phyloP scores from a whole-genome alignment of 495 filamentous ascomycete genomes.

The Xylaria venustula region DNA sequence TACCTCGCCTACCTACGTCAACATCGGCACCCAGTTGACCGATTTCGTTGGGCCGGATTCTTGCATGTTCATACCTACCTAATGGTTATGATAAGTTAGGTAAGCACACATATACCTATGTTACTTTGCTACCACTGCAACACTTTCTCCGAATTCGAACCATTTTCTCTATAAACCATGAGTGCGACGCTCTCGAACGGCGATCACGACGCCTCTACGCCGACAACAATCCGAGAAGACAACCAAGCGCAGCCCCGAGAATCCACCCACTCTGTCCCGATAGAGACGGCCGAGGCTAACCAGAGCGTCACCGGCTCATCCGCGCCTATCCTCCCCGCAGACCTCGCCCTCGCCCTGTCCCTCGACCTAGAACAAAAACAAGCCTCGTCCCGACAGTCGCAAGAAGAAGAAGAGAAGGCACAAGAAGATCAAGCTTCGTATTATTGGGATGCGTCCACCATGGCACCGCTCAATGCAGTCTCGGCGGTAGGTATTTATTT shows the following conservation, averaged over 20 bases:
- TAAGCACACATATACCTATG: no score
- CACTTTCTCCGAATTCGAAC: not conserved
- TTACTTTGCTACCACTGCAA: no score
- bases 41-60: constrained; percentile 1
- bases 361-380: constrained; percentile 23
- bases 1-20: no score
- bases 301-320: constrained; percentile 16
- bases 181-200: constrained; percentile 8
- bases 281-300: constrained; percentile 25
- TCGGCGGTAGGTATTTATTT: constrained; percentile 57
- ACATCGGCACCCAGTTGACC: no score
- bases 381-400: not conserved
- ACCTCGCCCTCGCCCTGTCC: constrained; percentile 22
- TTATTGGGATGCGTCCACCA: constrained; percentile 52
- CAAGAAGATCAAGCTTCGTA: constrained; percentile 31
- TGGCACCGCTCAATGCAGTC: constrained; percentile 55
- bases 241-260: not conserved
- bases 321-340: constrained; percentile 21
- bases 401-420: not conserved
- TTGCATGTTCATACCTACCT: not conserved
- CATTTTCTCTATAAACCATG: not conserved
- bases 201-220: constrained; percentile 4
- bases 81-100: no score
- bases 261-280: constrained; percentile 16
- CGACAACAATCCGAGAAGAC: constrained; percentile 3